Evolutionary conservation across 345 rosid genomes (phyloP), one percentile per base, ranked within the genome.

Genomic region (Kandelia obovata): DNA sequence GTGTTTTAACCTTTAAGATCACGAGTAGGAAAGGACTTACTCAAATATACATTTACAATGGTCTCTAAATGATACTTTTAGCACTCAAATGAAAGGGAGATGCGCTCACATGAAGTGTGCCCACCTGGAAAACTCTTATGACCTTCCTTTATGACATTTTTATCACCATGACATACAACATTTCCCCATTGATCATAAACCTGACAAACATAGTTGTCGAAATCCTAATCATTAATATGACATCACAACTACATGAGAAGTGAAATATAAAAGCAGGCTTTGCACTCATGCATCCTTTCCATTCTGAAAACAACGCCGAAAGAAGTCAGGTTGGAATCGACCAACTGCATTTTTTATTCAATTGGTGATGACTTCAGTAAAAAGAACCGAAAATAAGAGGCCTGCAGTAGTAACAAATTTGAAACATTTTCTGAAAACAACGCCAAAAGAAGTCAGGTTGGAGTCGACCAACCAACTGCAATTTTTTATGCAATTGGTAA

Each of bases 401-500:
- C 97, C 98, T 87, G 88, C 80, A 76, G 10, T 28, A 47, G 47
- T 0, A 68, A 66, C 66, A 65, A 65, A 67, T 21, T 21, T 21
- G 21, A 21, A 21, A 21, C 21, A 21, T 21, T 21, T 94, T 96
- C 0, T 96, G 98, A 75, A 94, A 94, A 75, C 97, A 94, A 32
- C 95, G 96, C 96, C 96, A 89, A 82, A 88, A 94, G 81, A 94
- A 94, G 79, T 94, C 92, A 39, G 98, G 98, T n/a, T 95, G 85
- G 62, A 97, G 97, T 64, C 88, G 67, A 21, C 21, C 21, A 21
- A 66, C 98, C 98, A 66, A 82, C 92, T 53, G 97, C 91, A 21
- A 75, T 81, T 76, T 82, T 94, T 89, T 39, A 89, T 89, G 15
- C 96, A 63, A 75, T 94, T 95, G 0, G 98, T 89, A 21, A 89